A percentile compares a stretch with the other conserved stretches of the same genome.
phyloP scores from a whole-genome alignment of 805 yeast genomes.

The Candida silvicultrix region DNA sequence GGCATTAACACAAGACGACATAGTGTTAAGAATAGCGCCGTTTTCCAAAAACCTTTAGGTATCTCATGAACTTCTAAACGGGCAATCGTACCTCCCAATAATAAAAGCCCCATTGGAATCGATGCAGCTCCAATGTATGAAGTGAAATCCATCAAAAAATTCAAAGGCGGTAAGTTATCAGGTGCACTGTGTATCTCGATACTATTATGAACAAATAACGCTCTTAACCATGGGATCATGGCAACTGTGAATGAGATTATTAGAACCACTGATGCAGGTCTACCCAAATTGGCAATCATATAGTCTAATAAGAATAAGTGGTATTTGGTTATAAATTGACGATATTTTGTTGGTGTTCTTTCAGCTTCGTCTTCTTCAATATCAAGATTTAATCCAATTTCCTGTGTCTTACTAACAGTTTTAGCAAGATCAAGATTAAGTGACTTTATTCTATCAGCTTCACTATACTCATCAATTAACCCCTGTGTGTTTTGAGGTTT shows the following conservation, averaged over 20 bases:
- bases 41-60: slow-evolving; percentile 68
- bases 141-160: slow-evolving; percentile 78
- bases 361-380: slow-evolving; percentile 1
- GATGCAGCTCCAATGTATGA: slow-evolving; percentile 79
- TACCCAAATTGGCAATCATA: slow-evolving; percentile 42
- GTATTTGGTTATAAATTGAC: slow-evolving; percentile 19
- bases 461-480: slow-evolving; percentile 19
- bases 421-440: slow-evolving; percentile 11
- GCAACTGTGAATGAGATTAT: slow-evolving; percentile 58
- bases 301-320: slow-evolving; percentile 29
- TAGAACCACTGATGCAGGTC: slow-evolving; percentile 73
- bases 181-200: slow-evolving; percentile 69
- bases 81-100: slow-evolving; percentile 86
- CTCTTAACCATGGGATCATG: slow-evolving; percentile 84
- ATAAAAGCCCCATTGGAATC: slow-evolving; percentile 78
- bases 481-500: slow-evolving; percentile 12
- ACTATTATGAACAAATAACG: slow-evolving; percentile 51
- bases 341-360: slow-evolving; percentile 5
- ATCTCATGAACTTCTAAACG: slow-evolving; percentile 54
- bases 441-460: slow-evolving; percentile 14
- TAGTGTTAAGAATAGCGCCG: slow-evolving; percentile 50
- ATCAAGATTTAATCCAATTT: slow-evolving; percentile 13
- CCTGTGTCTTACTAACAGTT: slow-evolving; percentile 14
- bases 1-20: slow-evolving; percentile 67
- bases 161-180: slow-evolving; percentile 75